Base-by-base conservation (phyloP, 345 rosid genomes). In the Pistacia vera region DNA sequence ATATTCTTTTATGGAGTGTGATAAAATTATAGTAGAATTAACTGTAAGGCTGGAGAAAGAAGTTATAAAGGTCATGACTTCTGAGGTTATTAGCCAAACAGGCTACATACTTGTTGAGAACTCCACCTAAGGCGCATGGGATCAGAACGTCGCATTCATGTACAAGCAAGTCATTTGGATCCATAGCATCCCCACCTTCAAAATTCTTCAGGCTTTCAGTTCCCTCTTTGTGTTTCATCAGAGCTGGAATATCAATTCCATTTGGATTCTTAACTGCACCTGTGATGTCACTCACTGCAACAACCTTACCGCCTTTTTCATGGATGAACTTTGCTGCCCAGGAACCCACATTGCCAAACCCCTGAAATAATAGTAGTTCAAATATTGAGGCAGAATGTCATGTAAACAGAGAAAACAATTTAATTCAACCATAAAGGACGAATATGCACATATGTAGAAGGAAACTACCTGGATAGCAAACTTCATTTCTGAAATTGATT, bases 311-410 rank as follows among this genome's bases (percentile, higher is more conserved):
- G 54, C 98, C 97, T 78, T 79, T 83, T 85, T 89, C 93, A 33
- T 94, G 92, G 70, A 96, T 87, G 61, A 96, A 81, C 81, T 77
- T 90, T 11, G 98, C 89, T 7, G 90, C 97, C 98, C 97, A 92
- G 22, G 97, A 88, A 46, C 97, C 97, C 59, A 96, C 99, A 76
- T 96, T 96, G 44, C 98, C 98, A 67, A 96, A 96, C 51, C 99
- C 97, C 98, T 93, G 59, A 4, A 66, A 28, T n/a, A 30, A 56
- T 57, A 48, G 36, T 33, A 30, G n/a, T 48, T 33, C 10, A 11
- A 17, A 6, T 35, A 49, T 51, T 74, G 63, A 65, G 35, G 12
- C 49, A 17, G 9, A 14, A 73, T 10, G 0, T 30, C 18, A 63
- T 11, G 14, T 28, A 68, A 68, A 36, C 63, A 74, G 12, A 6